Base-by-base conservation (phyloP, 2,329 filamentous ascomycete species). In the Fusarium coffeatum region DNA sequence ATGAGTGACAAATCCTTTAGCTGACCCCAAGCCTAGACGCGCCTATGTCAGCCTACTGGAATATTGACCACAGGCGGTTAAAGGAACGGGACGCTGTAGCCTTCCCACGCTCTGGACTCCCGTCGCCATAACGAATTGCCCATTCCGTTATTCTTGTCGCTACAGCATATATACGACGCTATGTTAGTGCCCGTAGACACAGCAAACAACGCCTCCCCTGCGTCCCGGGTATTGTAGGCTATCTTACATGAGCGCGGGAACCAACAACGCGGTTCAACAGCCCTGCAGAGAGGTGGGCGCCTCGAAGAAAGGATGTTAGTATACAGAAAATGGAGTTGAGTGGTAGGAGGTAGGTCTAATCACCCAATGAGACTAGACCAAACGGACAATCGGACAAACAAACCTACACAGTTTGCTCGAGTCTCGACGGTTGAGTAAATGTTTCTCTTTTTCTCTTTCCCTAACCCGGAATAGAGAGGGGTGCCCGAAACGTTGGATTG, bases 381-480 rank as follows among this genome's bases (percentile, higher is more conserved):
- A 34, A 50, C 47, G 34, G 41, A 42, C 28, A 55, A 30, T 20
- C 18, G 32, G 18, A 41, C n/a, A 64, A 43, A 27, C 27, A 45
- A 64, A 59, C 37, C 37, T 56, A 66, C 66, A 66, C 60, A 54
- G 18, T 13, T 49, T 40, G 32, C 13, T 66, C n/a, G 50, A 41
- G 49, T 22, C 48, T 51, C 25, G 23, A 61, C 60, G 27, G 66
- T 66, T 66, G 66, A 66, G 59, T 40, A 40, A 49, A 51, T 60
- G 55, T 54, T 51, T 41, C 46, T 51, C 41, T 43, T 23, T 42
- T 28, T n/a, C 16, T 27, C 49, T 42, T 60, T 27, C 25, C 32
- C 51, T 69, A 62, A 48, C 60, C 66, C 15, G 47, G 37, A 65
- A 50, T 43, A 56, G 55, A 59, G 28, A 61, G 66, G 66, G 66